These are phyloP conservation scores for Trichosporon faecale DNA, from an alignment of 1,284 basidiomycete species.

Conservation along the genomic window DNA sequence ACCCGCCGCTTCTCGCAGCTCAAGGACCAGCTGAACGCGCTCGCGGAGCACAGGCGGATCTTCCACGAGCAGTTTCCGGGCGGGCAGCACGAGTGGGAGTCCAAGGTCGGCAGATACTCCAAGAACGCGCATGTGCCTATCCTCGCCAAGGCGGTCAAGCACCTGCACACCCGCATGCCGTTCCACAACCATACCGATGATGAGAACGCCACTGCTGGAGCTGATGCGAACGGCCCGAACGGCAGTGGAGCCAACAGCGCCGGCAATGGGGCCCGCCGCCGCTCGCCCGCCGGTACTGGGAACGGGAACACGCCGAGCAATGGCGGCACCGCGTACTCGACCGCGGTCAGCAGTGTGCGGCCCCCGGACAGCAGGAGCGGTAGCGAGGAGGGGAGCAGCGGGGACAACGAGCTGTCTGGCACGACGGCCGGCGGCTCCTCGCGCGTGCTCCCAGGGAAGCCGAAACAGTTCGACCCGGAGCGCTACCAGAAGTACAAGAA, in stretches of 20 bases:
- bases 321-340: not conserved
- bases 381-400: not conserved
- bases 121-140: slow-evolving; percentile 14
- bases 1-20: slow-evolving; percentile 58
- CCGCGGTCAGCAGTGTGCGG: not conserved
- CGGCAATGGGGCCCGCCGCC: not conserved
- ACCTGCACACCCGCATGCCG: slow-evolving; percentile 31
- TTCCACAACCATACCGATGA: slow-evolving; percentile 15
- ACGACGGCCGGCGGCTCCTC: not conserved
- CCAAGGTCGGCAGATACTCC: slow-evolving; percentile 30
- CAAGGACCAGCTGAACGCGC: slow-evolving; percentile 68
- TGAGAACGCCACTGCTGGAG: not conserved
- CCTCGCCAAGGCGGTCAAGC: slow-evolving; percentile 19
- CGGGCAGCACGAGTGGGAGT: slow-evolving; percentile 46
- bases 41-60: slow-evolving; percentile 65
- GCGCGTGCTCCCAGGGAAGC: not conserved
- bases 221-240: too few relatives aligned
- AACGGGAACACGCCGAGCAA: not conserved
- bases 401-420: too few relatives aligned
- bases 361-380: too few relatives aligned
- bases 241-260: not conserved
- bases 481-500: slow-evolving; percentile 78
- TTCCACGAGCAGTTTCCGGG: slow-evolving; percentile 60
- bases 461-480: slow-evolving; percentile 61
- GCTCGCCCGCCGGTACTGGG: not conserved